Evolutionary conservation across 106 monocot species (phyloP), one percentile per base, ranked within the genome.

Genomic region (Iris macrosiphon): DNA sequence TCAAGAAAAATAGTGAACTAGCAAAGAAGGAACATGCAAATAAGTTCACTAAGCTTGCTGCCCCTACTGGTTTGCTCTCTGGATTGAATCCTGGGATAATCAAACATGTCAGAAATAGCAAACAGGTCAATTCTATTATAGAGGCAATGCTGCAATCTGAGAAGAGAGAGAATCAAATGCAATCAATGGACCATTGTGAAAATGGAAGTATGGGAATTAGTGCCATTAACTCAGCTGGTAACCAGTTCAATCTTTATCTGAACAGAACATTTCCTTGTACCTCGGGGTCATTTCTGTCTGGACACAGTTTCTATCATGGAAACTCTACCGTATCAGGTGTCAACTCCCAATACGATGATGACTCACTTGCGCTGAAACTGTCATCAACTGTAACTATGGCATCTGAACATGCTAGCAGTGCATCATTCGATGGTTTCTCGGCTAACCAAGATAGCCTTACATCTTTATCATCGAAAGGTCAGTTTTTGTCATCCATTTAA

Each of bases 71-170:
- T 24, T 60, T 89, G 26, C 81, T 96, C 33, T 82, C 89, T 20
- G 75, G 82, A 49, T 33, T 89, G 57, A 83, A 96, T 52, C 95
- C 85, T 28, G 95, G 95, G 52, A 89, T 96, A 55, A 96, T 96
- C 20, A 89, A 96, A 13, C 85, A 89, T 60, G 95, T 96, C 3
- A 82, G 89, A 63, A 89, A 96, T 40, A 77, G 79, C 55, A 86
- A 96, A 34, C 95, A 96, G 65, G 89, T 96, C 22, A 78, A 66
- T 42, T 71, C 85, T 4, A 96, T 89, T 50, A 86, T 96, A 68
- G 71, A 85, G 61, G 82, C 85, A 10, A 74, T 86, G 41, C 71
- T 96, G 31, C 68, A 30, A 27, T 84, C 80, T 26, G 93, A 81
- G 60, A 70, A 66, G 54, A 32, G 24, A 59, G 75, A 74, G 24